Evolutionary conservation across 768 basidiomycete genomes (phyloP).

Genomic region (Saitozyma podzolica): DNA sequence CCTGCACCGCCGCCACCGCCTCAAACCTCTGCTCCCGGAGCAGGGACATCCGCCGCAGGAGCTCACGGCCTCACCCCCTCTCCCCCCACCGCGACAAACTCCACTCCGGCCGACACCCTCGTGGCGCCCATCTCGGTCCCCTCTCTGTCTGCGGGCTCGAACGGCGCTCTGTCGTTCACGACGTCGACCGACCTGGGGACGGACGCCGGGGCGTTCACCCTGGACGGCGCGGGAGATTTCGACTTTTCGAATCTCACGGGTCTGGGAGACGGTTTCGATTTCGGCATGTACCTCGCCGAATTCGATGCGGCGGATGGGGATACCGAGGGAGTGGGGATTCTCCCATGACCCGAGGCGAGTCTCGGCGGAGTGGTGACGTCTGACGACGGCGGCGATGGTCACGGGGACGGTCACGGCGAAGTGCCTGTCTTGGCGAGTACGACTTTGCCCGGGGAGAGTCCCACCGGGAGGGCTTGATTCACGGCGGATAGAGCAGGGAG

Average conservation of each 20-base stretch:
- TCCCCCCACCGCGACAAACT: slow-evolving; percentile 14
- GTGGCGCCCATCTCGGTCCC: slow-evolving; percentile 4
- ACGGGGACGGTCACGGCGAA: no score
- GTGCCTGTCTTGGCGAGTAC: no score
- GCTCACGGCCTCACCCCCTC: slow-evolving; percentile 30
- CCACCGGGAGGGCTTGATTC: no score
- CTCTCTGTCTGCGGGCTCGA: slow-evolving; percentile 5
- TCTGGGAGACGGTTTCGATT: slow-evolving; percentile 33
- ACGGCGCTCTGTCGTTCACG: slow-evolving; percentile 3
- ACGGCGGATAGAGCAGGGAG: no score
- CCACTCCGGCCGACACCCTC: not conserved
- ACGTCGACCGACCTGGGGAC: not conserved
- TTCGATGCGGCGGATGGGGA: slow-evolving; percentile 32
- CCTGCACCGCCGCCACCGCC: slow-evolving; percentile 1
- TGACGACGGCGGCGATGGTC: no score
- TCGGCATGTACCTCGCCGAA: slow-evolving; percentile 35
- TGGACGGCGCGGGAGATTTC: slow-evolving; percentile 20
- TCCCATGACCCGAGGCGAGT: not conserved
- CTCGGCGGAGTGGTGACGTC: no score
- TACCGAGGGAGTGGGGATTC: slow-evolving; percentile 18
- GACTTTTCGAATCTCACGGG: slow-evolving; percentile 19
- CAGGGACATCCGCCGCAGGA: not conserved
- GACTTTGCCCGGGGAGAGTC: no score
- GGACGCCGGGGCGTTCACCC: slow-evolving; percentile 13
- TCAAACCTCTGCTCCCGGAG: slow-evolving; percentile 11